Conservation (phyloP, 805 yeast genomes). For the Henningerozyma blattae region DNA sequence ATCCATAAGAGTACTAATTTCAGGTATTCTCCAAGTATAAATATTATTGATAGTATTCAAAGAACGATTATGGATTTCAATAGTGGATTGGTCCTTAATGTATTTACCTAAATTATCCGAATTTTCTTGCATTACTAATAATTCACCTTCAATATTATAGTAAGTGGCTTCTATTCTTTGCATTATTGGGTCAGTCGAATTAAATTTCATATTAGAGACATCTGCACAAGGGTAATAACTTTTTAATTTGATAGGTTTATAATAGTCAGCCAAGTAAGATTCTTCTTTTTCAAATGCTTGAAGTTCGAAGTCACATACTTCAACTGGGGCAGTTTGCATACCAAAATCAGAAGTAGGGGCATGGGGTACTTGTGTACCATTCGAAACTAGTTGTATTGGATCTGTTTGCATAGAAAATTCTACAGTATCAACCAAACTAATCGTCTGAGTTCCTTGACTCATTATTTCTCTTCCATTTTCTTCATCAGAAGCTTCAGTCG, state of each 20-base stretch:
- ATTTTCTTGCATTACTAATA: constrained; percentile 24
- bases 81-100: constrained; percentile 24
- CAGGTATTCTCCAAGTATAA: constrained; percentile 30
- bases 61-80: constrained; percentile 16
- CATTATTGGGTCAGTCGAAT: constrained; percentile 9
- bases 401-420: not conserved
- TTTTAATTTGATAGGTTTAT: constrained; percentile 11
- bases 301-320: constrained; percentile 10
- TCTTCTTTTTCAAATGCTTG: constrained; percentile 19
- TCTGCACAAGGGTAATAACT: constrained; percentile 15
- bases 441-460: no score
- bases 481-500: not conserved
- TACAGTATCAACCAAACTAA: no score
- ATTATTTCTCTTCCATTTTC: not conserved
- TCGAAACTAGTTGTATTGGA: not conserved
- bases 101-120: constrained; percentile 15
- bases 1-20: constrained; percentile 10
- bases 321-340: constrained; percentile 12
- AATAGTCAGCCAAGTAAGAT: constrained; percentile 10
- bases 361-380: not conserved
- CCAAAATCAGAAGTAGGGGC: not conserved
- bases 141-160: constrained; percentile 22
- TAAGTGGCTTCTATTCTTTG: constrained; percentile 17
- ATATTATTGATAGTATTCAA: constrained; percentile 15
- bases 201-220: constrained; percentile 4